Conservation (phyloP, 2,329 filamentous ascomycete species). For the Aspergillus viridinutans region DNA sequence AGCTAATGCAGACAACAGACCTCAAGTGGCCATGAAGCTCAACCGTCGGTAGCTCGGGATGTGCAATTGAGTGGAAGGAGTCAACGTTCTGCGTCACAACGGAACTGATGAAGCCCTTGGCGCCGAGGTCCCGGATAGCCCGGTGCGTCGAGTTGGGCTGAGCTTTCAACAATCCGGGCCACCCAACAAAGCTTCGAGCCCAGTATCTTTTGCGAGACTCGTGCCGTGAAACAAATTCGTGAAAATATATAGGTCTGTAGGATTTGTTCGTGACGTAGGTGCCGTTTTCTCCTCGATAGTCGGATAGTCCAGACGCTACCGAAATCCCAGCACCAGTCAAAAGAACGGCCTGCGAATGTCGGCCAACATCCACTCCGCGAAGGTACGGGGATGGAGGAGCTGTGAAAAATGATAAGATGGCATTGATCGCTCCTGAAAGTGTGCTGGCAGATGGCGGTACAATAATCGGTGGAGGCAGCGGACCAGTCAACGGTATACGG, state of each 20-base stretch:
- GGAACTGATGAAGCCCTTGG: conserved; percentile 65
- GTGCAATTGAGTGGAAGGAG: conserved; percentile 78
- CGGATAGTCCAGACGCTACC: conserved; percentile 85
- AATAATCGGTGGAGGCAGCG: conserved; percentile 70
- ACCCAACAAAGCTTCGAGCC: conserved; percentile 91
- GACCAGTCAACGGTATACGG: conserved; percentile 86
- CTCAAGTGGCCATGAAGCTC: conserved; percentile 91
- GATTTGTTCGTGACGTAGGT: conserved; percentile 90
- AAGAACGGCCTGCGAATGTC: conserved; percentile 57
- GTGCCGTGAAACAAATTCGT: conserved; percentile 79
- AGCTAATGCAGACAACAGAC: conserved; percentile 74
- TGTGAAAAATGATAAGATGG: conserved; percentile 71
- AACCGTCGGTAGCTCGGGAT: conserved; percentile 68
- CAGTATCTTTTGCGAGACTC: conserved; percentile 89
- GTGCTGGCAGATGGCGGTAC: conserved; percentile 69
- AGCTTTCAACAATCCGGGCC: conserved; percentile 76
- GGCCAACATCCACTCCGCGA: conserved; percentile 39
- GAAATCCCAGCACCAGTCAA: conserved; percentile 86
- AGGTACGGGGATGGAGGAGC: conserved; percentile 52
- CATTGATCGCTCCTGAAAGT: conserved; percentile 67
- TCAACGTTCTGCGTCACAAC: conserved; percentile 97
- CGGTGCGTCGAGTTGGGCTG: conserved; percentile 74
- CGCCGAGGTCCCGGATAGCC: conserved; percentile 68
- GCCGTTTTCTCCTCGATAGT: conserved; percentile 84
- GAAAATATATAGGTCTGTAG: conserved; percentile 87